Evolutionary conservation across 192 early-diverging fungal species (phyloP).

Genomic region (Coemansia sp.): DNA sequence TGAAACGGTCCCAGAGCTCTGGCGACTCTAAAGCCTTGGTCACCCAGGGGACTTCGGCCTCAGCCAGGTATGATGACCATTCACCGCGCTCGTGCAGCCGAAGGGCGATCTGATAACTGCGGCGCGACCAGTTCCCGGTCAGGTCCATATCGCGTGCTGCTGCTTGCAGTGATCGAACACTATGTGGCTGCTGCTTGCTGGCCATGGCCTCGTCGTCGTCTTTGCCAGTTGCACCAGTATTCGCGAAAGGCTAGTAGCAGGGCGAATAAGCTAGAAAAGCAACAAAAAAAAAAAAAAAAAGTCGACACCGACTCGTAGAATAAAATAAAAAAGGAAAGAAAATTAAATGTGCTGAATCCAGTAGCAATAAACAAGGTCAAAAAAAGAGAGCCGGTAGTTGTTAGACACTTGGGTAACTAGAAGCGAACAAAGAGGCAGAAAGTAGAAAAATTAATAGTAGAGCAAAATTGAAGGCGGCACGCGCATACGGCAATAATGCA

Average conservation of each 20-base stretch:
- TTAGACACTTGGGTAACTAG: not conserved
- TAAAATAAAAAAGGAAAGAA: not conserved
- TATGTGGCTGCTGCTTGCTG: not conserved
- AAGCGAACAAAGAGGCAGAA: not conserved
- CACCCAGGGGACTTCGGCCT: slow-evolving; percentile 39
- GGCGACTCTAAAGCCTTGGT: slow-evolving; percentile 37
- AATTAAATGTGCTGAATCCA: not conserved
- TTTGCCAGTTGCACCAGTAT: not conserved
- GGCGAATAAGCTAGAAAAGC: no score
- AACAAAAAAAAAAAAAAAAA: not conserved
- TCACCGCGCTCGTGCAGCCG: slow-evolving; percentile 36
- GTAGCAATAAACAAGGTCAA: not conserved
- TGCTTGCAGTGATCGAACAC: not conserved
- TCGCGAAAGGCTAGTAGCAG: not conserved
- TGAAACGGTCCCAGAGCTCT: slow-evolving; percentile 52
- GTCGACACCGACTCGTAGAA: not conserved
- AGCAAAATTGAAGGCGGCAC: not conserved
- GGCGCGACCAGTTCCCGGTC: slow-evolving; percentile 21
- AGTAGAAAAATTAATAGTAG: not conserved
- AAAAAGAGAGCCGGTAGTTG: not conserved
- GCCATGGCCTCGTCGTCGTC: not conserved
- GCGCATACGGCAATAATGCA: not conserved
- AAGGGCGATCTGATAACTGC: slow-evolving; percentile 52
- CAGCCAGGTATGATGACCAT: slow-evolving; percentile 38
- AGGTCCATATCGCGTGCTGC: slow-evolving; percentile 8